phyloP scores from a whole-genome alignment of 2,329 filamentous ascomycete species.

The Chaetomiaceae sp. region DNA sequence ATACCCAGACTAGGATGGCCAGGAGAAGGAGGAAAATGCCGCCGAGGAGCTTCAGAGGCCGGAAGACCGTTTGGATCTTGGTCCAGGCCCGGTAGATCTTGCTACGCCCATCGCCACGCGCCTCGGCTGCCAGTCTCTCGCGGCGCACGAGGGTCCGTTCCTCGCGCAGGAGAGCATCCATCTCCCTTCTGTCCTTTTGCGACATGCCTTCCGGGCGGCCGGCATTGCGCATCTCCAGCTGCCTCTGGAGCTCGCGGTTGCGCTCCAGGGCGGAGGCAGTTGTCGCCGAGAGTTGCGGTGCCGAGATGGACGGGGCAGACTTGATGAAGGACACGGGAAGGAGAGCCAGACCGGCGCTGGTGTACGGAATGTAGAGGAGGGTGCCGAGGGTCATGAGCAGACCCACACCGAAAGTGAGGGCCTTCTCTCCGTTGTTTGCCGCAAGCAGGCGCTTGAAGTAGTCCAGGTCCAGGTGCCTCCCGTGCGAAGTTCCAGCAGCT shows the following conservation, averaged over 20 bases:
- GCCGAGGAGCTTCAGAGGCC: slow-evolving; percentile 82
- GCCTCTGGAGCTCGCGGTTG: slow-evolving; percentile 87
- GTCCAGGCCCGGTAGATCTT: slow-evolving; percentile 71
- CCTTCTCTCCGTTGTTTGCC: slow-evolving; percentile 87
- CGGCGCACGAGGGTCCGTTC: slow-evolving; percentile 88
- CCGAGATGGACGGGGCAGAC: slow-evolving; percentile 79
- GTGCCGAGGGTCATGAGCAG: slow-evolving; percentile 85
- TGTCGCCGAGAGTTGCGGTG: slow-evolving; percentile 68
- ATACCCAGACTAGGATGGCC: slow-evolving; percentile 73
- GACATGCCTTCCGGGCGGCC: slow-evolving; percentile 71
- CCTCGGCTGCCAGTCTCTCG: slow-evolving; percentile 80
- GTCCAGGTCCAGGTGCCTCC: slow-evolving; percentile 73
- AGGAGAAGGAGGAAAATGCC: slow-evolving; percentile 74
- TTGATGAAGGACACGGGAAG: slow-evolving; percentile 90
- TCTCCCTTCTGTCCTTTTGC: slow-evolving; percentile 79
- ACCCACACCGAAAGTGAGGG: slow-evolving; percentile 82
- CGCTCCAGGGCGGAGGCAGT: slow-evolving; percentile 76
- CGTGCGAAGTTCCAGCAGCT: slow-evolving; percentile 61
- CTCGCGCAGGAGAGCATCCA: slow-evolving; percentile 81
- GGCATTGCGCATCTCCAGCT: slow-evolving; percentile 79
- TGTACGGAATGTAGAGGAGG: slow-evolving; percentile 82
- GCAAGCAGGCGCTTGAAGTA: slow-evolving; percentile 83
- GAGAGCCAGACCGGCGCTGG: slow-evolving; percentile 79
- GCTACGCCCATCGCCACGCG: slow-evolving; percentile 70
- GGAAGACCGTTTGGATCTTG: slow-evolving; percentile 74